These are phyloP conservation scores for Euclidium syriacum DNA, from an alignment of 345 rosid genomes.

Conservation along the genomic window DNA sequence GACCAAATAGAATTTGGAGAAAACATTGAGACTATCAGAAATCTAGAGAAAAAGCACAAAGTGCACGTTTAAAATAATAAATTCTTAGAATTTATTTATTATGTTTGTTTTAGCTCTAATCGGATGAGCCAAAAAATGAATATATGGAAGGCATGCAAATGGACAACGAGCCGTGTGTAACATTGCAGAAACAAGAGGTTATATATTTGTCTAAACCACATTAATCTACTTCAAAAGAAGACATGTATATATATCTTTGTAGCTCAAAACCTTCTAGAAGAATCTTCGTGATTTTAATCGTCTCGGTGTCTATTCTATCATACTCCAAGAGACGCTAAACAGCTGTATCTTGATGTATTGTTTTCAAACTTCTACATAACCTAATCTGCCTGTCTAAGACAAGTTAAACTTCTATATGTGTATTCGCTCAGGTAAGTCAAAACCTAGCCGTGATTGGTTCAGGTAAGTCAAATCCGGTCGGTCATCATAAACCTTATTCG, in stretches of 20 bases:
- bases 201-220: too few relatives aligned
- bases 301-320: too few relatives aligned
- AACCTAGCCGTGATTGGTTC: not conserved
- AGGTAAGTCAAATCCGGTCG: not conserved
- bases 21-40: constrained; percentile 2
- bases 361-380: too few relatives aligned
- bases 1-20: not conserved
- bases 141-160: not conserved
- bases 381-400: not conserved
- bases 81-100: not conserved
- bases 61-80: not conserved
- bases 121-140: not conserved
- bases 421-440: not conserved
- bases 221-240: too few relatives aligned
- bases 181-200: not conserved
- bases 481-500: not conserved
- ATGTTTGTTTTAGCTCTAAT: not conserved
- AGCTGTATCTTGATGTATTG: too few relatives aligned
- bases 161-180: not conserved
- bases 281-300: too few relatives aligned
- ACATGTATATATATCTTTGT: too few relatives aligned
- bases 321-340: too few relatives aligned
- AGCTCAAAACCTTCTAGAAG: too few relatives aligned
- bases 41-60: not conserved
- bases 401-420: not conserved